These are phyloP conservation scores for Debaryomyces robertsiae DNA, from an alignment of 1,139 yeast species.

Conservation along the genomic window DNA sequence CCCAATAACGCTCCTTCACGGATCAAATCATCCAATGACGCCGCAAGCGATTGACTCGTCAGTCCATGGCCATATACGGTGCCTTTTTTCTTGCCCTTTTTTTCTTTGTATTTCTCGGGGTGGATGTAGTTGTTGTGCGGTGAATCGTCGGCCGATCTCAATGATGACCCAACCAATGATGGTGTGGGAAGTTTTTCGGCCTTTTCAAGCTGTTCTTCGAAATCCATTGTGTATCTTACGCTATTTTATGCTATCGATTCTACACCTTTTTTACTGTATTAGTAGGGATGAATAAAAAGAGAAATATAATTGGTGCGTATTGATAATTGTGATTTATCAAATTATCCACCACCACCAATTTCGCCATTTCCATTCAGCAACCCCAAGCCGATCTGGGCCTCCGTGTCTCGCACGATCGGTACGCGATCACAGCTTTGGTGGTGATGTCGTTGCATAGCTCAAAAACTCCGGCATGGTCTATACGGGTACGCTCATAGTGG, in stretches of 20 bases:
- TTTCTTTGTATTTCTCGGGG: slow-evolving; percentile 42
- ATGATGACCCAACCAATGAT: slow-evolving; percentile 57
- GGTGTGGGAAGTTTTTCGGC: slow-evolving; percentile 54
- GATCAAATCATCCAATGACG: slow-evolving; percentile 57
- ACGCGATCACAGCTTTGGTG: too few species aligned
- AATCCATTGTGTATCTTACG: slow-evolving; percentile 42
- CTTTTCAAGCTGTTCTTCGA: slow-evolving; percentile 56
- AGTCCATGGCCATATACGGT: slow-evolving; percentile 15
- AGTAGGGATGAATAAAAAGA: slow-evolving; percentile 1
- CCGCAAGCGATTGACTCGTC: slow-evolving; percentile 33
- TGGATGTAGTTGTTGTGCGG: slow-evolving; percentile 50
- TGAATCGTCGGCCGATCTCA: slow-evolving; percentile 55
- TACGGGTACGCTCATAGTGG: too few species aligned
- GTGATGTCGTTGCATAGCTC: too few species aligned
- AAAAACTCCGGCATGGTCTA: too few species aligned
- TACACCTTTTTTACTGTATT: background rate
- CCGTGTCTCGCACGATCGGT: too few species aligned
- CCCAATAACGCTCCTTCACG: slow-evolving; percentile 63
- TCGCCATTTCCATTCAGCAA: too few species aligned
- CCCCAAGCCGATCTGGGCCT: too few species aligned
- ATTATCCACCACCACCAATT: background rate
- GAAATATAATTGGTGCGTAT: background rate
- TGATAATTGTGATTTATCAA: background rate
- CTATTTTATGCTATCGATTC: background rate
- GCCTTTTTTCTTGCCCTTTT: slow-evolving; percentile 19